Evolutionary conservation across 345 rosid species (phyloP), one percentile per base, ranked within the genome.

Genomic region (Eucalyptus dawsonii): DNA sequence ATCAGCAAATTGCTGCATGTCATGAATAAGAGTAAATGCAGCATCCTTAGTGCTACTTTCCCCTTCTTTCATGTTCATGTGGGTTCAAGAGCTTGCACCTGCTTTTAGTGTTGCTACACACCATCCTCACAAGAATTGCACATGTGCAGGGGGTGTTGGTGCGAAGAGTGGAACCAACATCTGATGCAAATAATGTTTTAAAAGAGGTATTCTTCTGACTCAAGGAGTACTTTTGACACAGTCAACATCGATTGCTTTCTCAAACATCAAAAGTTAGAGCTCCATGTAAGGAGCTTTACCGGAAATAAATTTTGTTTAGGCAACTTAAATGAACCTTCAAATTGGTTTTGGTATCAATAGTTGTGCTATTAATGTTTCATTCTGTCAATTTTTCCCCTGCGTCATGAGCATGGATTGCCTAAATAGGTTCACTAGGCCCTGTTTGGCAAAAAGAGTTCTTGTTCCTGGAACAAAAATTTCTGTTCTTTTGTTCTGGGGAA

Each of bases 111-210:
- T 37, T 19, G 83, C 42, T 76, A 76, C 85, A 37, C 83, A 40
- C 47, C 85, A 21, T 76, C 85, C 85, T 76, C 47, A 76, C 44
- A 76, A 76, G 85, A 65, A 40, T 76, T 6, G 15, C 47, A 76
- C 85, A 76, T 76, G 47, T 91, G 89, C 94, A 98, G 99, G 99
- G 99, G 90, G 99, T 98, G 91, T 93, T 98, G 90, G 98, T 98
- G 80, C 94, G 98, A 91, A 96, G 95, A 93, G 95, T 98, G 90
- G 99, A 98, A 91, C 98, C 98, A 88, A 98, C 98, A 5, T 92
- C 98, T 89, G 94, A 95, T 94, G 99, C 99, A 88, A 94, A 93
- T 91, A 94, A 92, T 91, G 96, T 94, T 88, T 90, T 97, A 91
- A 95, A 96, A 91, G 95, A 96, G 99, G 99, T 97, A 95, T 40